phyloP scores from a whole-genome alignment of 768 basidiomycete genomes.

The Amanita rimosa region DNA sequence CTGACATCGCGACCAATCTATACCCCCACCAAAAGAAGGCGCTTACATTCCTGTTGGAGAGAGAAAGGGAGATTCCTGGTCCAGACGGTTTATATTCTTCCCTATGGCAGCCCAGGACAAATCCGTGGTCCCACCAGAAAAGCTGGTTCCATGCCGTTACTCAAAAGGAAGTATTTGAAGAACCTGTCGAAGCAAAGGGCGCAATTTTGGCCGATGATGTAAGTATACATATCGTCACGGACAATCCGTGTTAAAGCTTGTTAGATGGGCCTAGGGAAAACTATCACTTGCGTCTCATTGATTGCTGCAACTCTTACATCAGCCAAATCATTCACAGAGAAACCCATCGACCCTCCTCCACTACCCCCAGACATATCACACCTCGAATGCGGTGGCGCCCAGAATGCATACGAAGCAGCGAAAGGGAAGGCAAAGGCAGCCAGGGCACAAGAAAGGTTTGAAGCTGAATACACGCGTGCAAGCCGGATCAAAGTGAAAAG shows the following conservation, averaged over 20 bases:
- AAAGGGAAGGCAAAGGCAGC: conserved; percentile 61
- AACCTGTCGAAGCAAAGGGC: conserved; percentile 70
- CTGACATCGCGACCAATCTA: conserved; percentile 71
- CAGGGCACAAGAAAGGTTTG: conserved; percentile 57
- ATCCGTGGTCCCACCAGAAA: conserved; percentile 31
- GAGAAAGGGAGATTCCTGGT: conserved; percentile 57
- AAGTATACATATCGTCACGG: conserved; percentile 20
- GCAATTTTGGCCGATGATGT: conserved; percentile 97
- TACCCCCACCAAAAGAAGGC: conserved; percentile 99
- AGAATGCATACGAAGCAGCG: conserved; percentile 27
- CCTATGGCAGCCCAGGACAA: conserved; percentile 53
- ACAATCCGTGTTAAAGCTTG: conserved; percentile 6
- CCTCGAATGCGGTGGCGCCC: conserved; percentile 69
- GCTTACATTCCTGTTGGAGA: conserved; percentile 86
- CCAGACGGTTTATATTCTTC: conserved; percentile 55
- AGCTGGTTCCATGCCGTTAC: conserved; percentile 82
- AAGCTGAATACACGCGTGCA: conserved; percentile 56
- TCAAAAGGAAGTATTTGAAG: conserved; percentile 54
- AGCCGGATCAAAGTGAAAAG: conserved; percentile 75
- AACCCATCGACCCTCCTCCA: conserved; percentile 36
- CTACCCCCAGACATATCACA: conserved; percentile 34
- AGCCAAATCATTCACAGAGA: conserved; percentile 53
- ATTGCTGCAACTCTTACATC: conserved; percentile 76
- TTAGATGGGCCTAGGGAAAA: conserved; percentile 98
- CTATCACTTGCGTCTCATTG: conserved; percentile 89